Base-by-base conservation (phyloP, 2,329 filamentous ascomycete species). In the Teratosphaeria nubilosa region DNA sequence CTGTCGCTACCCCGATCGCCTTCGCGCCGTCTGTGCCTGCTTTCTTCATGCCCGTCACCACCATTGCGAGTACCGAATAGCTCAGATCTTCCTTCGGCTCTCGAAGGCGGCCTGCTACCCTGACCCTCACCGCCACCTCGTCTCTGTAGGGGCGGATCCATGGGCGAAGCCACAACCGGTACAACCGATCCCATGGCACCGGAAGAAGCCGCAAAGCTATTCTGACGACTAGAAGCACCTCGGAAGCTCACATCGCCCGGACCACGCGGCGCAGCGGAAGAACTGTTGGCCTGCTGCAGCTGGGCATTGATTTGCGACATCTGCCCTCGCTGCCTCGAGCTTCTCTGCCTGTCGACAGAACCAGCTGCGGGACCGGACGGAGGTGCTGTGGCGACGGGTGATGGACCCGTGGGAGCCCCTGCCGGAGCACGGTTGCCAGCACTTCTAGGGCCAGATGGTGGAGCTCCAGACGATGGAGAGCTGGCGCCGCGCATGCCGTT, bases 221-320 rank as follows among this genome's bases (percentile, higher is more conserved):
- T 57, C 57, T 66, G 66, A 13, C 66, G 55, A 45, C 41, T 57
- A n/a, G 66, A 64, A 32, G 69, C 70, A 11, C 70, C 71, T 53
- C 70, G 62, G 58, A 72, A 68, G 37, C 66, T 67, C 20, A 68
- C 64, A 51, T 65, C 63, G n/a, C 41, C 41, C 60, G 67, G 66
- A 27, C 59, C 55, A 25, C 59, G 55, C 7, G 64, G 56, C 10
- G 54, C 58, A 16, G 34, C 30, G 16, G 41, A 20, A 20, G 50
- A 22, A 13, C 51, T 48, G 45, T 58, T 56, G 45, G 34, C 37
- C 30, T 54, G 25, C 41, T 57, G 55, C 55, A 60, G 24, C 59
- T 65, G 61, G n/a, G 66, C 62, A 53, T 68, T 68, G 64, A 70
- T 66, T 51, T 62, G 62, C 16, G 60, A 48, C 41, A 48, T 48